Percentiles rank a stretch among this genome's conserved stretches.
Evolutionary conservation across 768 basidiomycete species (phyloP).

Genomic region (Strobilomyces confusus): DNA sequence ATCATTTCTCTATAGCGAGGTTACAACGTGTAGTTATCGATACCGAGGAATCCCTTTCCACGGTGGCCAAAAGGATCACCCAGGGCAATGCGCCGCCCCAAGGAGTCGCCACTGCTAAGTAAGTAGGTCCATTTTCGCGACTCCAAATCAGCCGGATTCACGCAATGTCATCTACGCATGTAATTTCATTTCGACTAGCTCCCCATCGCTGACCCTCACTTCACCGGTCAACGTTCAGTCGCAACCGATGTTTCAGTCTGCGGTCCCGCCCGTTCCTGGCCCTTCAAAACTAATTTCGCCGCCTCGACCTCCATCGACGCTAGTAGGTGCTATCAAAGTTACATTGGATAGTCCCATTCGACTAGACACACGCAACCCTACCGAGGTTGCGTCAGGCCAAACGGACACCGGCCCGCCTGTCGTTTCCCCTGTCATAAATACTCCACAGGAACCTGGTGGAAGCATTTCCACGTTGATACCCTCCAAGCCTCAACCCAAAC

Average conservation of each 20-base stretch:
- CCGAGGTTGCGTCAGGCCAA: neutral
- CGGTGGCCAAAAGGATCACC: neutral
- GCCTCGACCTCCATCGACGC: neutral
- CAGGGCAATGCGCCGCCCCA: neutral
- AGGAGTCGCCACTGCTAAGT: constrained; percentile 3
- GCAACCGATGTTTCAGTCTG: neutral
- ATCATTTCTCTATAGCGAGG: constrained; percentile 13
- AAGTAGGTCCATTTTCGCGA: constrained; percentile 5
- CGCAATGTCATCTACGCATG: neutral
- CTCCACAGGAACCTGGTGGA: neutral
- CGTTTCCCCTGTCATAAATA: neutral
- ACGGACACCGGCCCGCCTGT: neutral
- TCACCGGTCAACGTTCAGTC: neutral
- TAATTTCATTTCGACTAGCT: constrained; percentile 1
- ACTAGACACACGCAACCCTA: neutral
- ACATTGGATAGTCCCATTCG: neutral
- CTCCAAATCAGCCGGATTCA: constrained; percentile 3
- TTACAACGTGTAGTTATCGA: constrained; percentile 16
- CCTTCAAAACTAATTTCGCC: neutral
- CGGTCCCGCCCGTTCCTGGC: neutral
- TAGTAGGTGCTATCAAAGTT: neutral
- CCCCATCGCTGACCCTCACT: neutral
- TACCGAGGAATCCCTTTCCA: constrained; percentile 1
- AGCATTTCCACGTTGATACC: neutral
- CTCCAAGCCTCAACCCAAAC: constrained; percentile 27